Evolutionary conservation across 148 eudicot species (phyloP).

Genomic region (Polygonum maritimum): DNA sequence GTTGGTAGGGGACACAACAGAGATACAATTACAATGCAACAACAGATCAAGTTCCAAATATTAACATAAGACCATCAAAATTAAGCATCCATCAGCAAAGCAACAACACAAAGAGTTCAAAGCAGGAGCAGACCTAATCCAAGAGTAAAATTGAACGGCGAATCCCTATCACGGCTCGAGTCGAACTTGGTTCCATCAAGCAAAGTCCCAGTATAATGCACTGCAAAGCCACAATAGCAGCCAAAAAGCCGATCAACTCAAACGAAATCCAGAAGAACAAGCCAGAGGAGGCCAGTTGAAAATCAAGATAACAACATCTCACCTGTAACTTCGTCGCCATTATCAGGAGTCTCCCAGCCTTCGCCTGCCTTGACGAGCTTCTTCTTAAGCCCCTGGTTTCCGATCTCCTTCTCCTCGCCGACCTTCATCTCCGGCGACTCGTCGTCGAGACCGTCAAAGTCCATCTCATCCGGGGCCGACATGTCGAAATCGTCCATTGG

Average conservation of each 20-base stretch:
- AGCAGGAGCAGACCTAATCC: constrained; percentile 54
- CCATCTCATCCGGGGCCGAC: constrained; percentile 57
- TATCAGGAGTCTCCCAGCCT: constrained; percentile 83
- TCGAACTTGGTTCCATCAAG: constrained; percentile 89
- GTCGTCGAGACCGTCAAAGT: constrained; percentile 30
- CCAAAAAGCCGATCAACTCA: not conserved
- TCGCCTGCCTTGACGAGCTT: constrained; percentile 83
- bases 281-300: not conserved
- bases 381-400: constrained; percentile 64
- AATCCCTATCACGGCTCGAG: constrained; percentile 76
- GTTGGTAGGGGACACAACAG: not conserved
- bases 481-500: constrained; percentile 67
- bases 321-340: constrained; percentile 95
- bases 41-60: not conserved
- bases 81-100: not conserved
- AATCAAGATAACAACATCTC: not conserved
- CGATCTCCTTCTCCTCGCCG: constrained; percentile 92
- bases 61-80: not conserved
- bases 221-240: constrained; percentile 24
- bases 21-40: not conserved
- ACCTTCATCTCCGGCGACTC: constrained; percentile 38
- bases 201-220: constrained; percentile 92
- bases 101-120: not conserved
- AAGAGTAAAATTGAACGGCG: constrained; percentile 80
- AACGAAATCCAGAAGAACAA: not conserved